Percentiles rank a stretch among this genome's conserved stretches.
phyloP scores from a whole-genome alignment of 768 basidiomycete genomes.

The Boletus pseudo-olivaceus region DNA sequence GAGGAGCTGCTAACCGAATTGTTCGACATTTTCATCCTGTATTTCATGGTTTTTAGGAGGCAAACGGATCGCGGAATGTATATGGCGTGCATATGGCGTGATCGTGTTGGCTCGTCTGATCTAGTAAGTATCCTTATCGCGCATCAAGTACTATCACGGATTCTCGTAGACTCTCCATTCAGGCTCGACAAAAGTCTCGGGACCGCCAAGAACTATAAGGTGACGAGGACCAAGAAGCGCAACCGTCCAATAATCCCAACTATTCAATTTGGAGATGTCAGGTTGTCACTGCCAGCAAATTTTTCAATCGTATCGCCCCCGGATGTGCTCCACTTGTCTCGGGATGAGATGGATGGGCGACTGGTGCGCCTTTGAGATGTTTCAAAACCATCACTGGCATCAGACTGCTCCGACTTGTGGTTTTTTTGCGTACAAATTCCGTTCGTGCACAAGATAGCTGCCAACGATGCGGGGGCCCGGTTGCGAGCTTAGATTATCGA shows the following conservation, averaged over 20 bases:
- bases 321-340: neutral
- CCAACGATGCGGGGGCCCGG: neutral
- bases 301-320: neutral
- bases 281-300: neutral
- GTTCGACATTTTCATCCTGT: too few species aligned
- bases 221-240: neutral
- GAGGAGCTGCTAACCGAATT: neutral
- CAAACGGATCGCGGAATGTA: neutral
- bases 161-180: neutral
- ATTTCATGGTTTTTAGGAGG: neutral
- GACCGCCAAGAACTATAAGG: neutral
- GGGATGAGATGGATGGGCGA: neutral
- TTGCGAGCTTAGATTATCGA: neutral
- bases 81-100: neutral
- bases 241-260: neutral
- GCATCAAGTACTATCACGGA: neutral
- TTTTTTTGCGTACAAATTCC: neutral
- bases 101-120: neutral
- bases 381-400: constrained; percentile 4
- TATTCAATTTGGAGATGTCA: too few species aligned
- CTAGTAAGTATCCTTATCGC: neutral
- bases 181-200: neutral
- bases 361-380: neutral
- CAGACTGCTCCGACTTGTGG: neutral
- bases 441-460: neutral